Evolutionary conservation across 2,329 filamentous ascomycete genomes (phyloP), one percentile per base, ranked within the genome.

Genomic region (Aspergillus proliferans): DNA sequence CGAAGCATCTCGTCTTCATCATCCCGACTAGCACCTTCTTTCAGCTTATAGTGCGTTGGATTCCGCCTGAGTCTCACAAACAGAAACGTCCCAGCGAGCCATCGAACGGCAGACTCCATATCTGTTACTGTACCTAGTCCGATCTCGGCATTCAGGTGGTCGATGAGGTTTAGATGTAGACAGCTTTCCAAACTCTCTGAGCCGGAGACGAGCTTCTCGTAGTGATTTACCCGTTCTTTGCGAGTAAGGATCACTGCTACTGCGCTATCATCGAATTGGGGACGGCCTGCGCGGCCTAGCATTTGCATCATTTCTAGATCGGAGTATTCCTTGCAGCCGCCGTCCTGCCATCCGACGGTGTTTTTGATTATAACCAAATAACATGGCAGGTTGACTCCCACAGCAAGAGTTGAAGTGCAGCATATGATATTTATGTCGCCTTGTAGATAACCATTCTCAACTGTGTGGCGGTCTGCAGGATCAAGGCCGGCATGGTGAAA

Each of bases 221-320:
- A 94, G 45, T 80, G 77, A 2, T 75, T 60, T 5, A 81, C 79
- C 45, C 84, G 85, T 4, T 82, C 72, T n/a, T 76, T 72, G 21
- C 81, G 79, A 0, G 88, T 93, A 72, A 95, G 81, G 47, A 95
- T 91, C 14, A 93, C 83, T 9, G 87, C 89, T 36, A 83, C 78
- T 3, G 87, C 88, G 50, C 74, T 87, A 45, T 82, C 77, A 58
- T 92, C 89, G 53, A 91, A 94, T 60, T 94, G 89, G 5, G 89
- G 88, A 18, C 88, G 77, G 1, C 89, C 88, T 45, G 88, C 88
- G 54, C 88, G 82, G 6, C 88, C 88, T 44, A 94, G 79, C 88
- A 95, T 94, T 59, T 95, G 88, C 85, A 92, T 92, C 52, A 92
- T 79, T 57, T 94, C 88, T 4, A 94, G 74, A 62, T 93, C 88